A percentile compares a stretch with the other conserved stretches of the same genome.
These are phyloP conservation scores for Hypoxylon sp. DNA, from an alignment of 2,329 filamentous ascomycete species.

Conservation along the genomic window DNA sequence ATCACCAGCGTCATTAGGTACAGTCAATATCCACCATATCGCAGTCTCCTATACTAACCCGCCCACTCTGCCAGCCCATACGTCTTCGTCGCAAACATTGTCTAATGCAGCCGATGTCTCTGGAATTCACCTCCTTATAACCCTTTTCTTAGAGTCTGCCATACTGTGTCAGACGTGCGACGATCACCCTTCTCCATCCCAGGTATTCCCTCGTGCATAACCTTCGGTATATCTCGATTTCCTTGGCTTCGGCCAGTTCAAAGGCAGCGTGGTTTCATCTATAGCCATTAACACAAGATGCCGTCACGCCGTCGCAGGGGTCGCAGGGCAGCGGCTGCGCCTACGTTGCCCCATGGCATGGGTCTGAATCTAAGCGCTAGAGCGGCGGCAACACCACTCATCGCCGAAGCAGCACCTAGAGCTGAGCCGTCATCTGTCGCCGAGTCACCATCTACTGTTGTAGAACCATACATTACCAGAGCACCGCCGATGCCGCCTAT, in stretches of 20 bases:
- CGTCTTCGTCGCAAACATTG: neutral
- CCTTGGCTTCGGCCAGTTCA: neutral
- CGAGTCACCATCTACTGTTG: neutral
- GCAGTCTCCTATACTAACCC: neutral
- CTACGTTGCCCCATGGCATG: conserved; percentile 50
- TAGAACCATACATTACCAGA: neutral
- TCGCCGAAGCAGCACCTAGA: neutral
- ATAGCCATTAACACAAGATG: conserved; percentile 26
- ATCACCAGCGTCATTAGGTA: neutral
- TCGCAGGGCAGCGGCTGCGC: conserved; percentile 41
- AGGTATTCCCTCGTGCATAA: neutral
- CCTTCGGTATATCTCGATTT: neutral
- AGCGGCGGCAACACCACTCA: neutral
- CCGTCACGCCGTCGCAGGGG: conserved; percentile 39
- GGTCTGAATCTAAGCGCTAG: conserved; percentile 26
- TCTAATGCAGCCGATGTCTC: neutral
- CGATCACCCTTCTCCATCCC: neutral
- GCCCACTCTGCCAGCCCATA: neutral
- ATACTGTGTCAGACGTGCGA: neutral
- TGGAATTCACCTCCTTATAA: neutral
- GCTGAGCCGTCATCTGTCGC: neutral
- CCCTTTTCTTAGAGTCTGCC: neutral
- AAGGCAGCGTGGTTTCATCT: neutral
- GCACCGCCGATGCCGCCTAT: neutral
- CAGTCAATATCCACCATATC: neutral